phyloP scores from a whole-genome alignment of 257 asterid species.

The Lithospermum erythrorhizon region DNA sequence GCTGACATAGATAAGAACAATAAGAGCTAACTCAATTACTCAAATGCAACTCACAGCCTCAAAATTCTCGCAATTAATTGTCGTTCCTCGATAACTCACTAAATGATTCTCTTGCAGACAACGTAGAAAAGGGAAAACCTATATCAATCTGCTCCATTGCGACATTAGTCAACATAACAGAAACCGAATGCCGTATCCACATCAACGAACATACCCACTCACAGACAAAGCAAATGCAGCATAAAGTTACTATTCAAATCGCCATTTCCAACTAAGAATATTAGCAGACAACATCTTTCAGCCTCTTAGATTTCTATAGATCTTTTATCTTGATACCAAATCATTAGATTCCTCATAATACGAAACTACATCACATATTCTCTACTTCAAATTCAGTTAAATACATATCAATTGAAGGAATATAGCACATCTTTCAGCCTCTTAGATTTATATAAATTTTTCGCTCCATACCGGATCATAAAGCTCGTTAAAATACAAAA shows the following conservation, averaged over 20 bases:
- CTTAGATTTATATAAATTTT: too few relatives aligned
- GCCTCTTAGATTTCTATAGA: not conserved
- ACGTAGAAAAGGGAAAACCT: not conserved
- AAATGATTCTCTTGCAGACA: too few relatives aligned
- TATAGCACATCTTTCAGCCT: too few relatives aligned
- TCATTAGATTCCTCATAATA: not conserved
- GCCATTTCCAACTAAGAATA: not conserved
- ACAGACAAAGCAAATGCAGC: not conserved
- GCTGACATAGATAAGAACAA: not conserved
- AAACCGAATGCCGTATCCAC: not conserved
- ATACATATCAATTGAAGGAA: not conserved
- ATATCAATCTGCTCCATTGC: too few relatives aligned
- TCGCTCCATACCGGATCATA: too few relatives aligned
- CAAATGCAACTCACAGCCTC: not conserved
- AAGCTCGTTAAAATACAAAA: too few relatives aligned
- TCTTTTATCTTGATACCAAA: too few relatives aligned
- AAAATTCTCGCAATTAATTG: not conserved
- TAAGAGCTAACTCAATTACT: not conserved
- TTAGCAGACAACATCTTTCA: not conserved
- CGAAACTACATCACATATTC: not conserved
- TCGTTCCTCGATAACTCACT: not conserved
- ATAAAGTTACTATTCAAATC: too few relatives aligned
- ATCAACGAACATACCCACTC: not conserved
- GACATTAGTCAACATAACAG: not conserved
- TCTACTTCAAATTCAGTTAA: not conserved